These are phyloP conservation scores for Acaromyces ingoldii DNA, from an alignment of 1,284 basidiomycete species.

Conservation along the genomic window DNA sequence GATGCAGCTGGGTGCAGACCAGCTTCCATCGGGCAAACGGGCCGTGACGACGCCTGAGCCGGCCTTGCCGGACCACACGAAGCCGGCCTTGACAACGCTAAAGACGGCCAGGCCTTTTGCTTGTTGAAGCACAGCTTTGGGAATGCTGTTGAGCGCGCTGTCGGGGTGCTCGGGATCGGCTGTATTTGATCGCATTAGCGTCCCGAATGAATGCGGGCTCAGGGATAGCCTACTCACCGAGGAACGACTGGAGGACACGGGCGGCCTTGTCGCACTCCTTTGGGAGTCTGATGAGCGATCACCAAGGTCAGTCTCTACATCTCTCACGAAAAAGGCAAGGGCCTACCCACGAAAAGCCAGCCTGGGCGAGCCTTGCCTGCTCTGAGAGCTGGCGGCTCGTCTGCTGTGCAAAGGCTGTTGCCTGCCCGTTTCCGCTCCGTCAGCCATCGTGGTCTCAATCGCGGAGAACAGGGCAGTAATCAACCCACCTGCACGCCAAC, in stretches of 20 bases:
- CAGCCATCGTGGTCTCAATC: not conserved
- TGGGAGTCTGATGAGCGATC: slow-evolving; percentile 20
- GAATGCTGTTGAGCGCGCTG: slow-evolving; percentile 89
- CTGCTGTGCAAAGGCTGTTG: slow-evolving; percentile 43
- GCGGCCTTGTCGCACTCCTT: slow-evolving; percentile 68
- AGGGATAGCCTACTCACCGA: slow-evolving; percentile 60
- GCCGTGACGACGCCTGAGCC: slow-evolving; percentile 92
- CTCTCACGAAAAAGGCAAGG: not conserved
- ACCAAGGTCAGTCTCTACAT: not conserved
- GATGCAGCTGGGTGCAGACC: slow-evolving; percentile 95
- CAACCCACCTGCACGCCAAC: slow-evolving; percentile 66
- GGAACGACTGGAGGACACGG: slow-evolving; percentile 79
- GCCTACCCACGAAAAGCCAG: slow-evolving; percentile 34
- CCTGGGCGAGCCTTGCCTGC: slow-evolving; percentile 36
- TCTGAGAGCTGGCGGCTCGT: slow-evolving; percentile 31
- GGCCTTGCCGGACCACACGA: slow-evolving; percentile 92
- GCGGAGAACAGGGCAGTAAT: not conserved
- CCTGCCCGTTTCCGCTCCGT: slow-evolving; percentile 11
- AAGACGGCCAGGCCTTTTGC: slow-evolving; percentile 87
- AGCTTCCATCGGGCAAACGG: slow-evolving; percentile 87
- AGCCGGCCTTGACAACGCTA: slow-evolving; percentile 77
- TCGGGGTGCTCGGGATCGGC: slow-evolving; percentile 83
- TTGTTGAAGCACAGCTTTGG: slow-evolving; percentile 82
- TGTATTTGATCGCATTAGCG: slow-evolving; percentile 44
- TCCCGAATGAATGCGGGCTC: not conserved